Evolutionary conservation across 306 rosid genomes (phyloP).

Genomic region (Medicago truncatula): DNA sequence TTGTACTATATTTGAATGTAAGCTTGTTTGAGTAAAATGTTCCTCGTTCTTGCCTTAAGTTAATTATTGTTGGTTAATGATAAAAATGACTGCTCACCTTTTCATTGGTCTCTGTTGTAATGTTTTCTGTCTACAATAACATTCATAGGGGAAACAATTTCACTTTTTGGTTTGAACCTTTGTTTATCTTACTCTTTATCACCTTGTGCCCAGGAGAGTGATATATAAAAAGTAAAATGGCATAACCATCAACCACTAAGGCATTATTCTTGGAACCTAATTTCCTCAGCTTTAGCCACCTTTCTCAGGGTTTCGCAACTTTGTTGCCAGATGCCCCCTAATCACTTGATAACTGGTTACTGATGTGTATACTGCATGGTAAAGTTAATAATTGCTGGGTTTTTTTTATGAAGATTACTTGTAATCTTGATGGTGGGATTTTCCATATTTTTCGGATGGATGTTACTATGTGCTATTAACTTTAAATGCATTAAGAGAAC

Average conservation of each 20-base stretch:
- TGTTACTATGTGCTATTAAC: background rate
- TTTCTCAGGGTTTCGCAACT: background rate
- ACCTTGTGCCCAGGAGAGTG: background rate
- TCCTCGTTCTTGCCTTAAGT: background rate
- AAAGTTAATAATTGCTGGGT: background rate
- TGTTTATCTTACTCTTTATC: conserved; percentile 14
- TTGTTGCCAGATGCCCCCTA: background rate
- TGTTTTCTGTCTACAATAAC: background rate
- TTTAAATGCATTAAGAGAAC: background rate
- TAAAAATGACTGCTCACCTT: background rate
- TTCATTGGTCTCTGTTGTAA: background rate
- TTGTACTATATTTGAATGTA: background rate
- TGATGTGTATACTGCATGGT: background rate
- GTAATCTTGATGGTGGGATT: background rate
- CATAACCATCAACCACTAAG: background rate
- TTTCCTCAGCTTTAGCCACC: background rate
- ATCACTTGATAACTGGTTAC: background rate
- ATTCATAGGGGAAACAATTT: background rate
- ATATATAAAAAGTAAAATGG: background rate
- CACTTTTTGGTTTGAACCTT: background rate
- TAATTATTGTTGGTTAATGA: conserved; percentile 10
- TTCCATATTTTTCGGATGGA: conserved; percentile 12
- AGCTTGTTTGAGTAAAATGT: background rate
- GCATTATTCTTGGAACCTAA: conserved; percentile 18
- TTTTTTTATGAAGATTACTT: background rate